Evolutionary conservation across 495 filamentous ascomycete genomes (phyloP).

Genomic region (Podospora pseudoanserina): DNA sequence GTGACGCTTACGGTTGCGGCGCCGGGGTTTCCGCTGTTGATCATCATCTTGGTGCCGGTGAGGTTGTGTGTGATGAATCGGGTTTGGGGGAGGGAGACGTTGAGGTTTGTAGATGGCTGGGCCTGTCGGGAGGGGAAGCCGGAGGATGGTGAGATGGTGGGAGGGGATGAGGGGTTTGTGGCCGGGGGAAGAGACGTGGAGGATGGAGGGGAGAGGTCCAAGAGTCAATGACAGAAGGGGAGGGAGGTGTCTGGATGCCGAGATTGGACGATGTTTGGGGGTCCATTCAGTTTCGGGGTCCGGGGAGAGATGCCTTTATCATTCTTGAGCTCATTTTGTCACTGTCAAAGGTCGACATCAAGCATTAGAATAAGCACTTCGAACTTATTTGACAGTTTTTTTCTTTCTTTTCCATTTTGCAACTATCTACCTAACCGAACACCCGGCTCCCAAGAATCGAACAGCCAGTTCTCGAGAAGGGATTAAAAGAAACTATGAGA

Average conservation of each 20-base stretch:
- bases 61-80: constrained; percentile 60
- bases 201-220: background rate
- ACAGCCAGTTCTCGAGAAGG: background rate
- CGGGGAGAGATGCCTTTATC: no score
- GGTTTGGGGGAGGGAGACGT: constrained; percentile 58
- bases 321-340: background rate
- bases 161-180: background rate
- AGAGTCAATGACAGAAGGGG: background rate
- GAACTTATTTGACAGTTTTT: background rate
- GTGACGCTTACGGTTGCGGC: constrained; percentile 62
- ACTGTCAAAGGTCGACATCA: background rate
- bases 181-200: background rate
- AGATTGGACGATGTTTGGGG: background rate
- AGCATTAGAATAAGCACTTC: background rate
- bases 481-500: background rate
- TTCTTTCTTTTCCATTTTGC: background rate
- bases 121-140: constrained; percentile 65
- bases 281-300: no score
- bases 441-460: background rate
- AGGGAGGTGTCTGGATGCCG: background rate
- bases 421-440: background rate
- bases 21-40: constrained; percentile 63
- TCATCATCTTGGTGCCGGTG: constrained; percentile 63
- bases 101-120: constrained; percentile 66
- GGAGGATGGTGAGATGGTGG: constrained; percentile 47